A percentile compares a stretch with the other conserved stretches of the same genome.
phyloP scores from a whole-genome alignment of 805 yeast species.

The Komagataella ulmi region DNA sequence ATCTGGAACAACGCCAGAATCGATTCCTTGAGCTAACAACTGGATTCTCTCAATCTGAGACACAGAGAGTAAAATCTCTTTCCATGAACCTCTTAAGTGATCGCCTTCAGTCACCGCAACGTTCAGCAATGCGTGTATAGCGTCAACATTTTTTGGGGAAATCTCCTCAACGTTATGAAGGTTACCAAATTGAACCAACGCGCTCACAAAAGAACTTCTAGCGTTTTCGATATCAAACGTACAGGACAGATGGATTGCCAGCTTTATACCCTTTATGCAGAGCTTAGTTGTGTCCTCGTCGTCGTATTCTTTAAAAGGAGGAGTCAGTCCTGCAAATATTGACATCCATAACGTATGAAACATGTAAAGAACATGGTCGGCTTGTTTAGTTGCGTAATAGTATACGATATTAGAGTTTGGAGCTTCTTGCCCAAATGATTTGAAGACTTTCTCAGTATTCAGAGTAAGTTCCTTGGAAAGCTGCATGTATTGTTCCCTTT shows the following conservation, averaged over 20 bases:
- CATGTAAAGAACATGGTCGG: constrained; percentile 84
- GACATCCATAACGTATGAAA: constrained; percentile 98
- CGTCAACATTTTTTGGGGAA: constrained; percentile 67
- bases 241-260: constrained; percentile 74
- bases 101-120: constrained; percentile 76
- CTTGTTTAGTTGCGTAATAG: constrained; percentile 65
- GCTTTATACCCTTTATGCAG: constrained; percentile 76
- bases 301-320: constrained; percentile 83
- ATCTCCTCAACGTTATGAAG: constrained; percentile 69
- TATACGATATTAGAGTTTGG: constrained; percentile 35
- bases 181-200: constrained; percentile 77
- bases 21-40: constrained; percentile 76
- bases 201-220: constrained; percentile 78
- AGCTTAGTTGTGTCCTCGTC: constrained; percentile 54
- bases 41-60: constrained; percentile 90
- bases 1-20: constrained; percentile 77
- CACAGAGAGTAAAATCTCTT: constrained; percentile 62
- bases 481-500: constrained; percentile 76
- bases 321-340: constrained; percentile 83
- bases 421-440: constrained; percentile 39
- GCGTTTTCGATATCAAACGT: constrained; percentile 77
- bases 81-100: constrained; percentile 66
- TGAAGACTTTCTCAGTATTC: constrained; percentile 77
- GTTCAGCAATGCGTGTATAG: constrained; percentile 60
- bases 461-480: constrained; percentile 87